Base-by-base conservation (phyloP, 2,329 filamentous ascomycete genomes). In the Ascochyta lentis region DNA sequence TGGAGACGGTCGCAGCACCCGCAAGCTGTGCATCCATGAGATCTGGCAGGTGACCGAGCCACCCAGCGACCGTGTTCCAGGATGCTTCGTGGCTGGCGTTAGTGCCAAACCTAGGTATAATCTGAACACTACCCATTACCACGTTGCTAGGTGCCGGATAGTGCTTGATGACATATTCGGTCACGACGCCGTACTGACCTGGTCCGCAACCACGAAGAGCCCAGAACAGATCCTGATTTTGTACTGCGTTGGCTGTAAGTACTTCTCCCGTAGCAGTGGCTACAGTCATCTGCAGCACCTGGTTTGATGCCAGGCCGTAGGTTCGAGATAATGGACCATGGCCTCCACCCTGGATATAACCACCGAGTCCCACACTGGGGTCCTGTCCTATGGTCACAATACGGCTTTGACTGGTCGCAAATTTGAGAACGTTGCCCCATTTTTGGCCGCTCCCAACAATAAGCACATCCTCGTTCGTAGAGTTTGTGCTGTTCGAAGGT, bases 281-380 rank as follows among this genome's bases (percentile, higher is more conserved):
- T 0, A 66, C 52, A 13, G 55, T 50, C 22, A 56, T 53, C 7
- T 59, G 52, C 1, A 64, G 50, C 0, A 65, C 52, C 12, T 66
- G 61, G 26, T 59, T 47, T 1, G 61, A 52, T 29, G 55, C 64
- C 10, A 67, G 51, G 19, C 65, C 62, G 55, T 79, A 79, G 29
- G 77, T 69, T 29, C 74, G 73, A 10, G 77, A 77, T 27, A 85
- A 63, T 3, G 81, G 81, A 10, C 78, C 80, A 67, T 85, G 81
- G 0, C 83, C 83, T 29, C 81, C 83, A 6, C 80, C 82, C 12
- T 66, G 65, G 15, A 69, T 64, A 52, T 67, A 76, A 4, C 74
- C 61, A 16, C 61, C 63, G 63, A 82, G 72, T 12, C 83, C 83
- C 13, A 85, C 80, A 4, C 76, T 80, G 4, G 56, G 48, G 38